A percentile compares a stretch with the other conserved stretches of the same genome.
These are phyloP conservation scores for Xylariaceae sp. DNA, from an alignment of 2,329 filamentous ascomycete genomes.

Conservation along the genomic window DNA sequence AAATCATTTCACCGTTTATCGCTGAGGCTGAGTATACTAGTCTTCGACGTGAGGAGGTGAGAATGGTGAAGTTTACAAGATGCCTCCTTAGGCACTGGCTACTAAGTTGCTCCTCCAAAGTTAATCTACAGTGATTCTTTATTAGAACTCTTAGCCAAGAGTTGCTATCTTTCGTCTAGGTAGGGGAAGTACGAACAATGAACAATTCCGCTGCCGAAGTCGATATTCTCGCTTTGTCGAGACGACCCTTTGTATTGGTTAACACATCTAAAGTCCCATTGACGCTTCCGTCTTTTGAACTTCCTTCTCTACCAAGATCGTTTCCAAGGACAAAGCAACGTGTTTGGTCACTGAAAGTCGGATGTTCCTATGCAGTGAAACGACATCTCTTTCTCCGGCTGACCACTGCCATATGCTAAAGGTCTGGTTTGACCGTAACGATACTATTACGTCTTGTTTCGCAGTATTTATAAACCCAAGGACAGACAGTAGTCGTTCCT, in stretches of 20 bases:
- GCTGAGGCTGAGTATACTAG: too few species aligned
- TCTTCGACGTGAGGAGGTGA: too few species aligned
- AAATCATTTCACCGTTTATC: too few species aligned
- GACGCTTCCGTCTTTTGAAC: constrained; percentile 25
- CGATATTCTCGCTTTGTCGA: constrained; percentile 20
- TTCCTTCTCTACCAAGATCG: background rate
- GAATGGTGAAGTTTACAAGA: too few species aligned
- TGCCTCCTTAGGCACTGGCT: too few species aligned
- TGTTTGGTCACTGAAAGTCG: background rate
- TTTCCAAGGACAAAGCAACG: constrained; percentile 15
- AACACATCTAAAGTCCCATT: background rate
- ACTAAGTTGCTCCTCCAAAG: too few species aligned
- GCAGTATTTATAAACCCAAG: constrained; percentile 3
- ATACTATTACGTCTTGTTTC: constrained; percentile 7
- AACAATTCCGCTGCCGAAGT: background rate
- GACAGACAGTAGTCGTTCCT: background rate
- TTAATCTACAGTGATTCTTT: too few species aligned
- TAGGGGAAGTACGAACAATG: constrained; percentile 4
- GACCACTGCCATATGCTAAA: constrained; percentile 4
- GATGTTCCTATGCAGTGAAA: background rate
- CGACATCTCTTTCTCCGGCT: background rate
- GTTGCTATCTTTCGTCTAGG: background rate
- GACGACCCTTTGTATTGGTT: constrained; percentile 7
- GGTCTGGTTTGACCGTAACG: background rate
- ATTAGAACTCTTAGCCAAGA: too few species aligned